Base-by-base conservation (phyloP, 202 grass and related monocot genomes). In the Hordeum pubiflorum region DNA sequence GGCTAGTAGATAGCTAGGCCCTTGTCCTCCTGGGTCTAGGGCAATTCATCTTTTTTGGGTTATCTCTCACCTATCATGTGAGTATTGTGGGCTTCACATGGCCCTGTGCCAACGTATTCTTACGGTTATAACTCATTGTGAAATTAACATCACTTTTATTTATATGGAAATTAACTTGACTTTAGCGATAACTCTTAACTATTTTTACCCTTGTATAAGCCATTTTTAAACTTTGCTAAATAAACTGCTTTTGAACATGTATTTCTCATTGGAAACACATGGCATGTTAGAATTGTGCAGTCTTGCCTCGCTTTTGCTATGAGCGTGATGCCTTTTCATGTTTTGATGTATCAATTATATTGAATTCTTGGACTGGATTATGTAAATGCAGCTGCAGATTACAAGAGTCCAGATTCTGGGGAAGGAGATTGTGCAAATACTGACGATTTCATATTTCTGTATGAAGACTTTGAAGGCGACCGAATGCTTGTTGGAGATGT, bases 391-490 rank as follows among this genome's bases (percentile, higher is more conserved):
- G 86, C 79, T 15, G 36, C 81, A 17, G 90, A 91, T 44, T 77
- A 83, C 67, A 73, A 71, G 5, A 64, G 48, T 14, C 26, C 29
- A 65, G 69, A 40, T 72, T 32, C 0, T 0, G 37, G 57, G 46
- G 82, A 87, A 74, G 76, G 89, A 38, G 59, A 62, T 4, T 9
- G 31, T 66, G 34, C 27, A 10, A 81, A 24, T 20, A 58, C 22
- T 66, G 44, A 89, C 2, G 76, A 88, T 4, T 88, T 89, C 69
- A 75, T 98, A 85, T 89, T 94, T 72, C 79, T 94, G 0, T 97
- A 97, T 40, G 95, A 97, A 86, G 95, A 97, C 57, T 88, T 91
- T 77, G 95, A 94, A 79, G 95, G 90, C 5, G 92, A 97, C 63
- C 80, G 84, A 32, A 93, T 98, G 86, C 90, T 94, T 61, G 88